Evolutionary conservation across 2,329 filamentous ascomycete species (phyloP).

Genomic region (Sporothrix variecibatus): DNA sequence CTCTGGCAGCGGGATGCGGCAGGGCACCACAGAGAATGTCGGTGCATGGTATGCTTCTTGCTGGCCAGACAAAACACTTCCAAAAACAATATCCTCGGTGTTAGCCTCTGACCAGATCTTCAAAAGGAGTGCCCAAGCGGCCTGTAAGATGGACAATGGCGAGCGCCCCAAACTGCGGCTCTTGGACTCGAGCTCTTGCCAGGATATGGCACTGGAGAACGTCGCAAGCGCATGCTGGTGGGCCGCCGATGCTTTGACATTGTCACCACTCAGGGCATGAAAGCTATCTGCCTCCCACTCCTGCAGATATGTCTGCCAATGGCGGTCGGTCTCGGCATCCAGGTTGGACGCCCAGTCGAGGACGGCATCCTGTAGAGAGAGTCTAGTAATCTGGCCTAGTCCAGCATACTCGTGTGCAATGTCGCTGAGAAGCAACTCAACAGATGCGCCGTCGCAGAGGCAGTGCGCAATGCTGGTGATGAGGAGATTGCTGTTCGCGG

Average conservation of each 20-base stretch:
- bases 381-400: constrained; percentile 26
- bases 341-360: constrained; percentile 15
- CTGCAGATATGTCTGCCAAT: constrained; percentile 27
- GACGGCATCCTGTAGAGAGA: constrained; percentile 21
- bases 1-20: constrained; percentile 35
- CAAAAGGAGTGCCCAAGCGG: constrained; percentile 41
- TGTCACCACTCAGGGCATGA: constrained; percentile 32
- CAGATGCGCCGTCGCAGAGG: constrained; percentile 42
- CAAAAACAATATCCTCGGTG: constrained; percentile 40
- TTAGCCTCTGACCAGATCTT: constrained; percentile 38
- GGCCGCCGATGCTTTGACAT: constrained; percentile 26
- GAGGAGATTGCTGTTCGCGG: background rate
- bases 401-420: constrained; percentile 35
- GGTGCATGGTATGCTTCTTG: constrained; percentile 37
- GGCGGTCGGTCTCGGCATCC: constrained; percentile 26
- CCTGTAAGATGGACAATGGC: constrained; percentile 41
- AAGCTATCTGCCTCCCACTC: constrained; percentile 34
- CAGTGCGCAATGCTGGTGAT: constrained; percentile 39
- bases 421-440: constrained; percentile 40
- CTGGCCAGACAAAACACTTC: constrained; percentile 40
- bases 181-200: background rate
- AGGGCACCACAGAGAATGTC: constrained; percentile 40
- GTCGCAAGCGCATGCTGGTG: background rate
- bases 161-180: constrained; percentile 35
- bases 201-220: background rate